Evolutionary conservation across 306 rosid species (phyloP).

Genomic region (Quillaja saponaria): DNA sequence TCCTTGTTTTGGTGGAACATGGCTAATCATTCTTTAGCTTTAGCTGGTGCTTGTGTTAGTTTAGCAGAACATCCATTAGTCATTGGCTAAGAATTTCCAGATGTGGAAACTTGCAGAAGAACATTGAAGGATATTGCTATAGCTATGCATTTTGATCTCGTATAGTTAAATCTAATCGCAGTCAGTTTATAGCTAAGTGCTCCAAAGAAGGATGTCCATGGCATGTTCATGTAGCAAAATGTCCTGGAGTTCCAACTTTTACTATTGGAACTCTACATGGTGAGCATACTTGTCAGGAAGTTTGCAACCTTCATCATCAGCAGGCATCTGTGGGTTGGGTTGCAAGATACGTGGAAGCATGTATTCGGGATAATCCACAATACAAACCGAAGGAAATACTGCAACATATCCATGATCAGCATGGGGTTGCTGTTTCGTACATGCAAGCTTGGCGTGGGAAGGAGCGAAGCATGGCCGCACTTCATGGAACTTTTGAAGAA

Average conservation of each 20-base stretch:
- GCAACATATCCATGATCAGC: conserved; percentile 94
- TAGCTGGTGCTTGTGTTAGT: conserved; percentile 41
- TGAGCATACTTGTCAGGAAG: conserved; percentile 97
- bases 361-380: conserved; percentile 91
- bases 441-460: conserved; percentile 99
- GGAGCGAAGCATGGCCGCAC: conserved; percentile 99
- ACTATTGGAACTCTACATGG: conserved; percentile 86
- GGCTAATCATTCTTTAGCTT: conserved; percentile 68
- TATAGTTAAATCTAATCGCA: conserved; percentile 95
- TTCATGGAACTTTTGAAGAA: conserved; percentile 98
- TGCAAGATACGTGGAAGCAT: conserved; percentile 96
- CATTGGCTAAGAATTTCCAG: conserved; percentile 95
- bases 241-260: conserved; percentile 95
- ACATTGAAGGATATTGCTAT: conserved; percentile 93
- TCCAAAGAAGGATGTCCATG: conserved; percentile 99
- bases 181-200: conserved; percentile 97
- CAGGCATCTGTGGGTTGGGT: conserved; percentile 99
- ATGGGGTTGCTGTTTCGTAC: conserved; percentile 97
- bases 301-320: conserved; percentile 91
- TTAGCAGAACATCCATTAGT: conserved; percentile 54
- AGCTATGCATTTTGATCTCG: conserved; percentile 95
- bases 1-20: conserved; percentile 47
- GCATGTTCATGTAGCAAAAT: conserved; percentile 98
- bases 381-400: conserved; percentile 93
- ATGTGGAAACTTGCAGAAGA: conserved; percentile 96